phyloP scores from a whole-genome alignment of 139 green algal genomes.

The Zygnema circumcarinatum region DNA sequence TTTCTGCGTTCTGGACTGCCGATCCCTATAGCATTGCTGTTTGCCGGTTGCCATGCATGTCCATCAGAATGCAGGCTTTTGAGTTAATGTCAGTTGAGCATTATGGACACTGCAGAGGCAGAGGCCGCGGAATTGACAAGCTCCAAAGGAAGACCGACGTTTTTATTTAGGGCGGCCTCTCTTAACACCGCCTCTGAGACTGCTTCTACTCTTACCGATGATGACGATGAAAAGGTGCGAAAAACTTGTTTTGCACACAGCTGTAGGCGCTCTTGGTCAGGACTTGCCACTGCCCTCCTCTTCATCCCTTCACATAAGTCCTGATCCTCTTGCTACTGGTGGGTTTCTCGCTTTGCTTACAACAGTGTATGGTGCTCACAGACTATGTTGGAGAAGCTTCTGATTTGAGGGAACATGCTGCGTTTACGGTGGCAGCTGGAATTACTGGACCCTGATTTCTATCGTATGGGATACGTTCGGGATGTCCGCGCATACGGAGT shows the following conservation, averaged over 20 bases:
- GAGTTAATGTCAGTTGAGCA: too few relatives aligned
- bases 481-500: slow-evolving; percentile 29
- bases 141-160: background rate
- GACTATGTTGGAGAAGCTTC: too few relatives aligned
- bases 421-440: too few relatives aligned
- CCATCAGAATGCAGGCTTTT: too few relatives aligned
- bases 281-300: background rate
- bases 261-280: background rate
- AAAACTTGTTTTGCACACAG: background rate
- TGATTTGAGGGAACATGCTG: too few relatives aligned
- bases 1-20: too few relatives aligned
- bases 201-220: background rate
- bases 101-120: too few relatives aligned
- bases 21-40: too few relatives aligned
- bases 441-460: slow-evolving; percentile 22
- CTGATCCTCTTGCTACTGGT: background rate
- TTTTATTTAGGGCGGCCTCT: background rate
- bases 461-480: slow-evolving; percentile 31
- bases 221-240: background rate
- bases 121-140: background rate
- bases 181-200: background rate
- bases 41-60: too few relatives aligned
- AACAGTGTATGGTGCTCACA: too few relatives aligned
- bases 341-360: background rate
- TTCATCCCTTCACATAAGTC: background rate